These are phyloP conservation scores for Mucuna pruriens DNA, from an alignment of 306 rosid genomes.

Conservation along the genomic window DNA sequence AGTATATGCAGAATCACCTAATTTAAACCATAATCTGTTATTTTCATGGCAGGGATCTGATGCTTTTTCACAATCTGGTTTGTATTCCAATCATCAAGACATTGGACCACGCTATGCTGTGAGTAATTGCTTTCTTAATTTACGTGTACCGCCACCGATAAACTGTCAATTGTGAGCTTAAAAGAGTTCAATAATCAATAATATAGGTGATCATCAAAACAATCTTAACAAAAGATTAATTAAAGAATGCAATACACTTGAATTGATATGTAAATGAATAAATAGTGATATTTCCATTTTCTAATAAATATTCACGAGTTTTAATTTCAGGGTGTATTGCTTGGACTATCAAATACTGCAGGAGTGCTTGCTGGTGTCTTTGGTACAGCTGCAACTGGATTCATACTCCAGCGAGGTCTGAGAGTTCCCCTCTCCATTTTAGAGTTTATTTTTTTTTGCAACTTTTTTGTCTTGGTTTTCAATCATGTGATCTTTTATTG, in stretches of 20 bases:
- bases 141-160: background rate
- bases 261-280: too few relatives aligned
- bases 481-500: conserved; percentile 8
- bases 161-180: conserved; percentile 10
- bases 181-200: background rate
- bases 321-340: conserved; percentile 14
- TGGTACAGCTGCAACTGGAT: conserved; percentile 16
- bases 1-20: background rate
- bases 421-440: background rate
- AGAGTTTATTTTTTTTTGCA: background rate
- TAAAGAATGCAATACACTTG: conserved; percentile 9
- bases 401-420: conserved; percentile 3
- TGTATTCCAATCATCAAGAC: conserved; percentile 81
- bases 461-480: conserved; percentile 51
- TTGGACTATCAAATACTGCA: background rate
- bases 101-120: conserved; percentile 68
- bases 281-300: too few relatives aligned
- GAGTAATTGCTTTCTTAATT: conserved; percentile 4
- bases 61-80: conserved; percentile 83
- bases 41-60: conserved; percentile 69
- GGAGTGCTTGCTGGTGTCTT: conserved; percentile 23
- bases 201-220: background rate
- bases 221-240: background rate
- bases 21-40: background rate
- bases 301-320: background rate